Percentiles rank a stretch among this genome's conserved stretches.
Evolutionary conservation across 371 early-diverging fungal species (phyloP).

Genomic region (Cokeromyces recurvatus): DNA sequence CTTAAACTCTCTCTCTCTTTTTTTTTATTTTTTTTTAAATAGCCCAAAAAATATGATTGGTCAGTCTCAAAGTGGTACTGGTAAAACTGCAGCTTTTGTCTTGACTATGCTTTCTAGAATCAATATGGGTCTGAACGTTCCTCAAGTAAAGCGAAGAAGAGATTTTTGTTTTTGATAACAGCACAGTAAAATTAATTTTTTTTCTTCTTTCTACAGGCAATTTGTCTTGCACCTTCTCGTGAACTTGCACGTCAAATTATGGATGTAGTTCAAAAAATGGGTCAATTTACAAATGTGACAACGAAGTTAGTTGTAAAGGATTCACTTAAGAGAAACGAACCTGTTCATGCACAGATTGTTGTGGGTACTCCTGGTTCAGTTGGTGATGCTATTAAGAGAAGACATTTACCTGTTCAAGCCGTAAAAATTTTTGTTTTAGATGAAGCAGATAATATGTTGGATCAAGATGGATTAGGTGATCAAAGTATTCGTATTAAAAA

Average conservation of each 20-base stretch:
- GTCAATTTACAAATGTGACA: slow-evolving; percentile 76
- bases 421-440: slow-evolving; percentile 87
- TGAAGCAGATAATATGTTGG: slow-evolving; percentile 96
- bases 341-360: slow-evolving; percentile 77
- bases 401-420: slow-evolving; percentile 52
- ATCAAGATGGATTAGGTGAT: slow-evolving; percentile 83
- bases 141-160: slow-evolving; percentile 37
- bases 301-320: slow-evolving; percentile 80
- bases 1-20: too few relatives aligned
- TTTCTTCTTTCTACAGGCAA: slow-evolving; percentile 56
- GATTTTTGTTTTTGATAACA: too few relatives aligned
- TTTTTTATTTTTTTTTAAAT: not conserved
- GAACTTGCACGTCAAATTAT: slow-evolving; percentile 97
- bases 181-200: not conserved
- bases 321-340: slow-evolving; percentile 41
- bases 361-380: slow-evolving; percentile 98
- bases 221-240: slow-evolving; percentile 96
- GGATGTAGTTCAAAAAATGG: slow-evolving; percentile 88
- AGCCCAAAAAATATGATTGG: slow-evolving; percentile 49
- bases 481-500: slow-evolving; percentile 80
- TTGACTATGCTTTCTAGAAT: slow-evolving; percentile 84
- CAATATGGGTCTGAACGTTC: slow-evolving; percentile 42
- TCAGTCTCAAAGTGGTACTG: slow-evolving; percentile 50
- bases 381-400: slow-evolving; percentile 62
- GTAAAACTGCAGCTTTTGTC: slow-evolving; percentile 96